Percentiles rank a stretch among this genome's conserved stretches.
These are phyloP conservation scores for Flaveria linearis DNA, from an alignment of 129 eudicot genomes.

Conservation along the genomic window DNA sequence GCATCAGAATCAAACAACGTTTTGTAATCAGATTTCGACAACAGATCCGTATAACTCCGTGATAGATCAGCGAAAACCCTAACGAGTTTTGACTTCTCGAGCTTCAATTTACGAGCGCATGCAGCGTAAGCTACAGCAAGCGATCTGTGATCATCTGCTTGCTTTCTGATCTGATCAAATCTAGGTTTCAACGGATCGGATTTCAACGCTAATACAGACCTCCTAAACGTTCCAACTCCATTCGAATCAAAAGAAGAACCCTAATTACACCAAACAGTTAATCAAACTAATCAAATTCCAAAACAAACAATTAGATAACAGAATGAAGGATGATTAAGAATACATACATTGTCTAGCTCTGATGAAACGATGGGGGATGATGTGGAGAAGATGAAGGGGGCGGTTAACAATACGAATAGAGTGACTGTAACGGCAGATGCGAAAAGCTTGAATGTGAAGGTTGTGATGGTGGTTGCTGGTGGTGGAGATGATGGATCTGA, in stretches of 20 bases:
- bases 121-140: constrained; percentile 73
- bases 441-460: constrained; percentile 37
- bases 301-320: not conserved
- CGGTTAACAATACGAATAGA: not conserved
- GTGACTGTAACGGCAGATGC: constrained; percentile 20
- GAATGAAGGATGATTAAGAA: not conserved
- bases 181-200: constrained; percentile 77
- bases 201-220: constrained; percentile 67
- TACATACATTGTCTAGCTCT: not conserved
- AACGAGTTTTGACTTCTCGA: constrained; percentile 73
- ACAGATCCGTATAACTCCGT: constrained; percentile 58
- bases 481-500: constrained; percentile 16
- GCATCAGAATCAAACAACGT: constrained; percentile 48
- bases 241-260: constrained; percentile 31
- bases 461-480: not conserved
- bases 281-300: not conserved
- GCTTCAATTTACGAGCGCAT: constrained; percentile 78
- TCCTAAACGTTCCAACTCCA: constrained; percentile 45
- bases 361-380: constrained; percentile 5
- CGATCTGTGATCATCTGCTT: constrained; percentile 71
- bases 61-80: constrained; percentile 72
- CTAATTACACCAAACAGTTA: constrained; percentile 29
- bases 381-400: not conserved
- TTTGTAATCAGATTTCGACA: constrained; percentile 48
- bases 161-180: constrained; percentile 73